Evolutionary conservation across 2,329 filamentous ascomycete genomes (phyloP), one percentile per base, ranked within the genome.

Genomic region (Teratosphaeria viscida): DNA sequence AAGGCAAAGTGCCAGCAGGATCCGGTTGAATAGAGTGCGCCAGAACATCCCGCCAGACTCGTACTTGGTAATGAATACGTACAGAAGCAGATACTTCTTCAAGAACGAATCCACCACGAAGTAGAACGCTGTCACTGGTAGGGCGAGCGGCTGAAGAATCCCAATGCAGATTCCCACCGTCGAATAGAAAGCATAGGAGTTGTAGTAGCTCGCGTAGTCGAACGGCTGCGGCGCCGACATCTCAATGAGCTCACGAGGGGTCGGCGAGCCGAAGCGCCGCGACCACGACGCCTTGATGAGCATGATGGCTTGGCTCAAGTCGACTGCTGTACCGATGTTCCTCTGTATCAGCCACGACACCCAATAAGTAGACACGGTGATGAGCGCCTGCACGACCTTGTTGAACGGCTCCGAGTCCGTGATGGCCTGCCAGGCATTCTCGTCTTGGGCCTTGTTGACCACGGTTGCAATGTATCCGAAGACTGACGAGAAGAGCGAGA

Each of bases 181-280:
- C 27, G 88, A 81, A 76, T 97, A 99, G 76, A 90, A 99, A 34
- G 97, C 79, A 74, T 96, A 96, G 73, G 95, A 97, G 74, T 96
- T 97, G 81, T 96, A 99, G 76, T 97, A 97, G 67, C 85, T 90
- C 60, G 94, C 90, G 70, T 96, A 97, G 66, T 97, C 92, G 72
- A 99, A 96, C 0, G 89, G 80, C 2, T 90, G 92, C 1, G 94
- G 94, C 3, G 94, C 94, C 0, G 92, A 96, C 70, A 94, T 83
- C 73, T 96, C 90, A 66, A 97, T 97, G 66, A 94, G 79, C 72
- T 96, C 88, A 66, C 94, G 83, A 5, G 94, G 94, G 2, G 94
- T 97, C 2, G 92, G 92, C 62, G 85, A 87, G 29, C 89, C 82
- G 68, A 96, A 94, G 59, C 87, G 92, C 71, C 90, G 87, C 62